Conservation (phyloP, 495 filamentous ascomycete genomes). For the Pyrenula massariospora region DNA sequence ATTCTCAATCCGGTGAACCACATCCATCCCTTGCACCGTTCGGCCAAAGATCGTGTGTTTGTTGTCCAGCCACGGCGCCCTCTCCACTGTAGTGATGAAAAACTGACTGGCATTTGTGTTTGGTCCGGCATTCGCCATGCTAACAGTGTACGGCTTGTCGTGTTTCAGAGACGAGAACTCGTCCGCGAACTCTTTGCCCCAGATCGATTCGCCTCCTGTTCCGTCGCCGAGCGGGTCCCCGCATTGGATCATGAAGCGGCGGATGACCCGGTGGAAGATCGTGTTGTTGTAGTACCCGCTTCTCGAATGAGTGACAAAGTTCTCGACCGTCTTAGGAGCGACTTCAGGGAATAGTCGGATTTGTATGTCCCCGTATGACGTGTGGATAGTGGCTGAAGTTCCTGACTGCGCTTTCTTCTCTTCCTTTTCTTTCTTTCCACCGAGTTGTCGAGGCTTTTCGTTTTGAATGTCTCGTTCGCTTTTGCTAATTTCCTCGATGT, state of each 20-base stretch:
- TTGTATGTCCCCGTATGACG: conserved; percentile 88
- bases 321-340: conserved; percentile 94
- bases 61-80: conserved; percentile 89
- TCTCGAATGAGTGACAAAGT: conserved; percentile 86
- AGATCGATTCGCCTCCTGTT: conserved; percentile 92
- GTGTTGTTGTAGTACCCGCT: conserved; percentile 93
- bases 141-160: conserved; percentile 90
- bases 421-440: conserved; percentile 25
- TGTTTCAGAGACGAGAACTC: conserved; percentile 87
- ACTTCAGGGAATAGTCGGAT: conserved; percentile 87
- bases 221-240: conserved; percentile 93
- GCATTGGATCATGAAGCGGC: conserved; percentile 94
- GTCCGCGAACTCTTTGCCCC: conserved; percentile 91
- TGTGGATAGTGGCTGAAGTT: conserved; percentile 77
- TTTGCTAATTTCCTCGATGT: conserved; percentile 73
- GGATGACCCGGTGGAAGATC: conserved; percentile 94
- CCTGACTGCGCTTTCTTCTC: conserved; percentile 58
- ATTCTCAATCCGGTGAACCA: conserved; percentile 97
- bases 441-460: conserved; percentile 59
- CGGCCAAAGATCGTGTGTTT: conserved; percentile 96
- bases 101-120: conserved; percentile 79
- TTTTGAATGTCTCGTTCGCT: conserved; percentile 86
- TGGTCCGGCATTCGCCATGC: conserved; percentile 93
- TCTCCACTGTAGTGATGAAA: conserved; percentile 89
- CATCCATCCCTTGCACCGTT: conserved; percentile 78